Evolutionary conservation across 108 stramenopile genomes (phyloP).

Genomic region (Cyclotella kingstonii): DNA sequence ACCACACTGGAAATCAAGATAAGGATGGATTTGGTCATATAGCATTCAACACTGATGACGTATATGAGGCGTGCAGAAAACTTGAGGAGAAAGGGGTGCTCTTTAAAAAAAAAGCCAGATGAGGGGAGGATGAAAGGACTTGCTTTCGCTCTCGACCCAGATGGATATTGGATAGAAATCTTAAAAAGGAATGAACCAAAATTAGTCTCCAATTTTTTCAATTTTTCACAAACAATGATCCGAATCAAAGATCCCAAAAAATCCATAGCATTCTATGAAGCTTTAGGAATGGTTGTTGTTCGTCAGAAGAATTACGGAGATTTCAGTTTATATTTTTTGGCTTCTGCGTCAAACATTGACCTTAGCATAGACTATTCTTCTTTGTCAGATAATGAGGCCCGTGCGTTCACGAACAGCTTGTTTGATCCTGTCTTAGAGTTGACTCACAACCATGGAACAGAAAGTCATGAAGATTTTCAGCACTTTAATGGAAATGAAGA

Average conservation of each 20-base stretch:
- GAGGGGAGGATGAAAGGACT: slow-evolving; percentile 90
- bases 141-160: slow-evolving; percentile 92
- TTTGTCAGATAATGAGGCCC: slow-evolving; percentile 40
- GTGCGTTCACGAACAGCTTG: slow-evolving; percentile 22
- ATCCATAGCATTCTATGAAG: slow-evolving; percentile 84
- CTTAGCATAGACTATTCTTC: slow-evolving; percentile 37
- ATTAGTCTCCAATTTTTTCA: slow-evolving; percentile 60
- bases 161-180: slow-evolving; percentile 86
- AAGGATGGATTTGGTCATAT: slow-evolving; percentile 86
- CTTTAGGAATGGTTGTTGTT: slow-evolving; percentile 84
- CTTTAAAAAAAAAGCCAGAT: slow-evolving; percentile 95
- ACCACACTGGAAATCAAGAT: slow-evolving; percentile 89
- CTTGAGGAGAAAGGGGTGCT: slow-evolving; percentile 78
- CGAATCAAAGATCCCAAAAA: slow-evolving; percentile 92
- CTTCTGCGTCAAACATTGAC: slow-evolving; percentile 56
- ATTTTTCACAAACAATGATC: slow-evolving; percentile 96
- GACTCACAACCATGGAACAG: slow-evolving; percentile 95
- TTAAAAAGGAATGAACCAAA: slow-evolving; percentile 51
- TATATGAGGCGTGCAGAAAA: slow-evolving; percentile 76
- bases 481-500: slow-evolving; percentile 96
- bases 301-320: slow-evolving; percentile 75
- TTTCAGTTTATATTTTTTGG: slow-evolving; percentile 96
- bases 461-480: slow-evolving; percentile 69
- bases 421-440: slow-evolving; percentile 87
- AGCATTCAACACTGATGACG: slow-evolving; percentile 79